A percentile compares a stretch with the other conserved stretches of the same genome.
Evolutionary conservation across 495 filamentous ascomycete species (phyloP).

Genomic region (Tetracladium setigerum): DNA sequence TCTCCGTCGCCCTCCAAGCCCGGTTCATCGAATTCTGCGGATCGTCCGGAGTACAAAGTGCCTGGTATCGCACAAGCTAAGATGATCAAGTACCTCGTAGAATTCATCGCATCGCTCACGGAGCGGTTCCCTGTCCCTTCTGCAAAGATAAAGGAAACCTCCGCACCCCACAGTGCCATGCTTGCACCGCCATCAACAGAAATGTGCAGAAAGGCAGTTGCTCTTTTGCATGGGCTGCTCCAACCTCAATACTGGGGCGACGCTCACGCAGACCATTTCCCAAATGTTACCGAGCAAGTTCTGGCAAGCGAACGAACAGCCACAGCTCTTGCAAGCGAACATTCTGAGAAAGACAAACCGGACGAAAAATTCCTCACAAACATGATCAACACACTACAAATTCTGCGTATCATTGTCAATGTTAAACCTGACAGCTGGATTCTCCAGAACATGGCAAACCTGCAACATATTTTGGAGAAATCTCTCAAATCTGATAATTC

Average conservation of each 20-base stretch:
- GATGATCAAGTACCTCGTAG: slow-evolving; percentile 86
- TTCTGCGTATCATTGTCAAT: slow-evolving; percentile 79
- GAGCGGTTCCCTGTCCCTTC: slow-evolving; percentile 74
- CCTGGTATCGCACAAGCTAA: slow-evolving; percentile 57
- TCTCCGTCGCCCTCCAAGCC: slow-evolving; percentile 41
- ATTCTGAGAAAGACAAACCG: slow-evolving; percentile 74
- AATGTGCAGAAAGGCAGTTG: slow-evolving; percentile 74
- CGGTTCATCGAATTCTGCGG: slow-evolving; percentile 29
- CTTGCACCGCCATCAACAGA: slow-evolving; percentile 53
- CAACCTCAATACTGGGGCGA: slow-evolving; percentile 88
- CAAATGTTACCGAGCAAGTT: slow-evolving; percentile 79
- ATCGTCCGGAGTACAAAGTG: slow-evolving; percentile 61
- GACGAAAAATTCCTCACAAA: slow-evolving; percentile 73
- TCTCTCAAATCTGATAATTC: slow-evolving; percentile 76
- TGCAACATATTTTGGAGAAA: slow-evolving; percentile 90
- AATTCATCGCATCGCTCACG: slow-evolving; percentile 84
- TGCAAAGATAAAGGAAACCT: slow-evolving; percentile 51
- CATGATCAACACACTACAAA: slow-evolving; percentile 87
- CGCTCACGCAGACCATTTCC: slow-evolving; percentile 76
- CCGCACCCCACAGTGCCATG: slow-evolving; percentile 35
- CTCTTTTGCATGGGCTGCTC: slow-evolving; percentile 77
- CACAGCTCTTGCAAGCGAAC: slow-evolving; percentile 50
- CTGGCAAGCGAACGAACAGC: slow-evolving; percentile 63
- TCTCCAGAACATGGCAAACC: slow-evolving; percentile 56
- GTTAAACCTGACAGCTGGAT: slow-evolving; percentile 89